These are phyloP conservation scores for Coemansia sp. DNA, from an alignment of 192 early-diverging fungal genomes.

Conservation along the genomic window DNA sequence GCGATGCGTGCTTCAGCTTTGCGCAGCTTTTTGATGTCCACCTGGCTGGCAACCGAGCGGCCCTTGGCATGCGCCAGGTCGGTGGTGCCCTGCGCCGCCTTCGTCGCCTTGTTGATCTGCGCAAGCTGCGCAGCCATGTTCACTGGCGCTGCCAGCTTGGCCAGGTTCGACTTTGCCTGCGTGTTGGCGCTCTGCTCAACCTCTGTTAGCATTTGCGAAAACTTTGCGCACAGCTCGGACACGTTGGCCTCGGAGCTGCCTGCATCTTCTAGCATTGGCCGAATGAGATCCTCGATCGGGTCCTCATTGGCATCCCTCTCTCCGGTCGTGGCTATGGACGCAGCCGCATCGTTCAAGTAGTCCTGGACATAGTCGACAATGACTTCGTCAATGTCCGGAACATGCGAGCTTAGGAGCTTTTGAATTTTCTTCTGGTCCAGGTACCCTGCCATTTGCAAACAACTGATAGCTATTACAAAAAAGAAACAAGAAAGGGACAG, in stretches of 20 bases:
- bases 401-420: slow-evolving; percentile 51
- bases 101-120: slow-evolving; percentile 61
- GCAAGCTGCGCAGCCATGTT: slow-evolving; percentile 69
- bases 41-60: slow-evolving; percentile 67
- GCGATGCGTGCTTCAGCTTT: slow-evolving; percentile 92
- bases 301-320: slow-evolving; percentile 29
- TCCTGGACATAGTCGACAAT: slow-evolving; percentile 76
- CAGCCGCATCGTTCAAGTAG: slow-evolving; percentile 61
- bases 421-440: slow-evolving; percentile 49
- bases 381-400: slow-evolving; percentile 71
- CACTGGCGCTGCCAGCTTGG: slow-evolving; percentile 58
- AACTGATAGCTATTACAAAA: background rate
- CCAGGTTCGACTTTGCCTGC: slow-evolving; percentile 40
- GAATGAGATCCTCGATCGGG: slow-evolving; percentile 62
- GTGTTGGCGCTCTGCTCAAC: slow-evolving; percentile 33
- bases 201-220: slow-evolving; percentile 61
- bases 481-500: no score
- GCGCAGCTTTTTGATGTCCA: slow-evolving; percentile 77
- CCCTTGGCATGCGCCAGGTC: slow-evolving; percentile 70
- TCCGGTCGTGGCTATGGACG: slow-evolving; percentile 24
- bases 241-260: slow-evolving; percentile 62
- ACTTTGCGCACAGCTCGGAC: slow-evolving; percentile 63
- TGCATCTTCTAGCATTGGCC: slow-evolving; percentile 66
- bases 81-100: slow-evolving; percentile 50
- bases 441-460: slow-evolving; percentile 16